A percentile compares a stretch with the other conserved stretches of the same genome.
These are phyloP conservation scores for Vigna reflexopilosa DNA, from an alignment of 306 rosid species.

Conservation along the genomic window DNA sequence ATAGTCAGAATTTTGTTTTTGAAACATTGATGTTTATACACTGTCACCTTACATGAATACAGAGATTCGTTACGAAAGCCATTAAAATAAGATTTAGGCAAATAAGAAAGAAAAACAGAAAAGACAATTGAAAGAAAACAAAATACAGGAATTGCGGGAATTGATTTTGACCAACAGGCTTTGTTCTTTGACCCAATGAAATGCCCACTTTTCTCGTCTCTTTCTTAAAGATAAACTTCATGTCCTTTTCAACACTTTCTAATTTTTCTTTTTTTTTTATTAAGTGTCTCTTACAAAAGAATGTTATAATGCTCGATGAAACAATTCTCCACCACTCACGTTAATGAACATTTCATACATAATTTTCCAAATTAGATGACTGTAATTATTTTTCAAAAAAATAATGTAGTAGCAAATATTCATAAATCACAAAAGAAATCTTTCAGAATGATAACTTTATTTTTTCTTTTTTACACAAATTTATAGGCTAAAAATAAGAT, in stretches of 20 bases:
- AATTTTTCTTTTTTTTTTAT: not conserved
- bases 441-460: too few relatives aligned
- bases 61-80: not conserved
- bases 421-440: too few relatives aligned
- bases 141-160: not conserved
- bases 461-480: too few relatives aligned
- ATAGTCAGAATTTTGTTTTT: not conserved
- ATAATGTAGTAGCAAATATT: too few relatives aligned
- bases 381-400: too few relatives aligned
- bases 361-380: not conserved
- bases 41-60: not conserved
- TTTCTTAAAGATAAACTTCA: not conserved
- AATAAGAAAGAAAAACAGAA: not conserved
- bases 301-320: not conserved
- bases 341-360: not conserved
- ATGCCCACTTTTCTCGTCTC: not conserved
- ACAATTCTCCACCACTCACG: not conserved
- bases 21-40: not conserved
- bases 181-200: constrained; percentile 7
- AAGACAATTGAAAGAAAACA: constrained; percentile 24
- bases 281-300: not conserved
- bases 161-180: not conserved
- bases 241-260: not conserved
- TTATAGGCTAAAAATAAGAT: too few relatives aligned
- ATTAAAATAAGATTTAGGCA: not conserved